Conservation (phyloP, 805 yeast genomes). For the Kodamaea nitidulidarum region DNA sequence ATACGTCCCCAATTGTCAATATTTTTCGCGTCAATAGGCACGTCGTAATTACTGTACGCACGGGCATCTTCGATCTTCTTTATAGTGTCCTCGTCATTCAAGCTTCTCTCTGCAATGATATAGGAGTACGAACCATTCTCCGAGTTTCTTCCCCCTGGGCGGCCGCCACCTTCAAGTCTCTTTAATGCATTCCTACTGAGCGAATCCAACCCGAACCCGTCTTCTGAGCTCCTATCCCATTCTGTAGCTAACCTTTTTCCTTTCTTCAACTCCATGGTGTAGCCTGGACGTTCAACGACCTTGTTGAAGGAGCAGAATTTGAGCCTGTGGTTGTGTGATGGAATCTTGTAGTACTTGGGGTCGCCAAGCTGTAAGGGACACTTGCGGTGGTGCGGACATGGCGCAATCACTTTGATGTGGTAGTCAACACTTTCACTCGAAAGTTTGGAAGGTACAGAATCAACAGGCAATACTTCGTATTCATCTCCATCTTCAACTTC, state of each 20-base stretch:
- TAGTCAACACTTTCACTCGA: slow-evolving; percentile 34
- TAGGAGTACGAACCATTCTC: slow-evolving; percentile 75
- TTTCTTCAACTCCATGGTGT: slow-evolving; percentile 75
- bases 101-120: slow-evolving; percentile 61
- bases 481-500: slow-evolving; percentile 41
- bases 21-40: slow-evolving; percentile 18
- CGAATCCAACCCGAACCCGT: slow-evolving; percentile 51
- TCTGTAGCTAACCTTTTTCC: slow-evolving; percentile 69
- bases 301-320: slow-evolving; percentile 75
- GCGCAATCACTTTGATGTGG: slow-evolving; percentile 72
- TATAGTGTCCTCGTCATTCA: slow-evolving; percentile 39
- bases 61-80: slow-evolving; percentile 37
- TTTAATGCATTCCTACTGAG: slow-evolving; percentile 24
- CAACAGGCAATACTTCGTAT: slow-evolving; percentile 23
- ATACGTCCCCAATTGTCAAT: slow-evolving; percentile 66
- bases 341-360: slow-evolving; percentile 57
- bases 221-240: slow-evolving; percentile 60
- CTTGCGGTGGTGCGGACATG: slow-evolving; percentile 81
- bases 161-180: slow-evolving; percentile 66
- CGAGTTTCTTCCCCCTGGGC: slow-evolving; percentile 64
- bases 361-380: slow-evolving; percentile 84
- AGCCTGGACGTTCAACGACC: slow-evolving; percentile 72
- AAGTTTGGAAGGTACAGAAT: slow-evolving; percentile 8
- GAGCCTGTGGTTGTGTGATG: slow-evolving; percentile 54
- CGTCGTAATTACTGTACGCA: slow-evolving; percentile 22